phyloP scores from a whole-genome alignment of 306 rosid species.

The Castanea sativa region DNA sequence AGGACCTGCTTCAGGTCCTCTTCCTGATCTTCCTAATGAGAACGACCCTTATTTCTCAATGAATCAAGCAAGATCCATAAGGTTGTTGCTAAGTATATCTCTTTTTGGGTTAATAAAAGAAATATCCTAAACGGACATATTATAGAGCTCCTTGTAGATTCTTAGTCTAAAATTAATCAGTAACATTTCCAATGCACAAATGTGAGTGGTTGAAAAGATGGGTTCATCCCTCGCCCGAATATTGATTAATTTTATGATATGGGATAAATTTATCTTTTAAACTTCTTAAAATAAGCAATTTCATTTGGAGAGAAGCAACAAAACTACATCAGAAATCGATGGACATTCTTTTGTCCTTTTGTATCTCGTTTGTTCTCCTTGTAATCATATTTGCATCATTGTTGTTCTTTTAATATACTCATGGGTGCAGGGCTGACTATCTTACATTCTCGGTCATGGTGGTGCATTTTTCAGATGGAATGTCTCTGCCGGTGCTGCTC shows the following conservation, averaged over 20 bases:
- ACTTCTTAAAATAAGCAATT: neutral
- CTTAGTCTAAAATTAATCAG: neutral
- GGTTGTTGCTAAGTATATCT: slow-evolving; percentile 41
- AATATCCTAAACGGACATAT: neutral
- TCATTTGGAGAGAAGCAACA: neutral
- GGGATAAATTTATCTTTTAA: neutral
- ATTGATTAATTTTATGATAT: neutral
- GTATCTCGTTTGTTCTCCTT: neutral
- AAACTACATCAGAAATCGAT: neutral
- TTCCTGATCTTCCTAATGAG: slow-evolving; percentile 60
- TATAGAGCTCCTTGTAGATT: neutral
- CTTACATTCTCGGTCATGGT: slow-evolving; percentile 11
- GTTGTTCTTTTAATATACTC: neutral
- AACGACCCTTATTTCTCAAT: slow-evolving; percentile 68
- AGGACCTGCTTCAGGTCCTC: slow-evolving; percentile 84
- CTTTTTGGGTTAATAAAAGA: slow-evolving; percentile 12
- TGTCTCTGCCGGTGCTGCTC: slow-evolving; percentile 81
- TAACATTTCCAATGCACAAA: neutral
- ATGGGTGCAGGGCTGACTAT: slow-evolving; percentile 9
- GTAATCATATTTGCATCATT: neutral
- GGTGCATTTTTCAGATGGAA: slow-evolving; percentile 56
- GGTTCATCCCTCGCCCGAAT: neutral
- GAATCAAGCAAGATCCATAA: slow-evolving; percentile 87
- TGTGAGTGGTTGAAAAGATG: neutral
- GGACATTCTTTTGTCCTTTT: neutral